Evolutionary conservation across 148 eudicot genomes (phyloP), one percentile per base, ranked within the genome.

Genomic region (Rhododendron ovatum): DNA sequence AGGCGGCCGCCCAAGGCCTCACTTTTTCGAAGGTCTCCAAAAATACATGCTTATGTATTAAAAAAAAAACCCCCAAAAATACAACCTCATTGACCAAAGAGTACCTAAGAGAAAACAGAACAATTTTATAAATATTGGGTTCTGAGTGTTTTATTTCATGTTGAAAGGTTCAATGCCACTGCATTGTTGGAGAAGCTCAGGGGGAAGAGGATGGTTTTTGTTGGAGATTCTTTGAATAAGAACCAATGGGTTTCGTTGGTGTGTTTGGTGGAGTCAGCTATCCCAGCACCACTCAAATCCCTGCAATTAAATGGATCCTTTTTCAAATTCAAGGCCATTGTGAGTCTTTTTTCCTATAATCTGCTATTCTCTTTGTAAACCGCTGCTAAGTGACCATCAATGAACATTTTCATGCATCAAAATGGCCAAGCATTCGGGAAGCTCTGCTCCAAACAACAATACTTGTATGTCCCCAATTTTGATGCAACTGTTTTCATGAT

Each of bases 201-300:
- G 91, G 92, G 93, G 78, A 96, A 95, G 81, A 91, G 97, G 90
- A 81, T 95, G 12, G 91, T 95, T 48, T 96, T 86, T 82, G 99
- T 96, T 28, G 98, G 98, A 20, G 98, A 95, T 85, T 95, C 97
- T 1, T 55, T 95, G 28, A 95, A 95, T 87, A 93, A 96, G 86
- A 92, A 93, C 24, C 99, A 96, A 89, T 95, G 98, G 99, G 92
- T 94, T 15, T 96, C 99, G 11, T 89, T 96, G 98, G 89, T 95
- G 47, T 96, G 99, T 80, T 86, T 96, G 76, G 89, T 95, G 8
- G 94, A 94, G 26, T 84, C 90, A 35, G 67, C 86, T 0, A 90
- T 93, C 28, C 89, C 92, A 84, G 87, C 88, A 82, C 74, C 86
- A 37, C 92, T 87, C 87, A 93, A 92, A 82, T 91, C 90, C 86